These are phyloP conservation scores for Rhodosporidiobolus odoratus DNA, from an alignment of 768 basidiomycete genomes.

Conservation along the genomic window DNA sequence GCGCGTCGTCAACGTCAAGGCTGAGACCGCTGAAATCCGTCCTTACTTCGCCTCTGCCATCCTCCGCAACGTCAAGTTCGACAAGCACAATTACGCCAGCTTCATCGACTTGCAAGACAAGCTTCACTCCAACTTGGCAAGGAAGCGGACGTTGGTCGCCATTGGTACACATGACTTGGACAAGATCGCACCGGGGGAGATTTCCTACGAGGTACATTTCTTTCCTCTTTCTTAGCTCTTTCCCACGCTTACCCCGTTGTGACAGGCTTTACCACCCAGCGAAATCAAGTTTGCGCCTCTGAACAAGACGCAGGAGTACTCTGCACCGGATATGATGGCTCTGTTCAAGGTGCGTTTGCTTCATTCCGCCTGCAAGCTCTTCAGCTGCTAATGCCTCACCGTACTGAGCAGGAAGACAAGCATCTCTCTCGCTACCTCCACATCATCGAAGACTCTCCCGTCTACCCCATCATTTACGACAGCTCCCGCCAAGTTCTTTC, in stretches of 20 bases:
- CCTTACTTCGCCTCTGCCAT: conserved; percentile 88
- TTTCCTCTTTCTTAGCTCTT: neutral
- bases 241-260: neutral
- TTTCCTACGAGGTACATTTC: conserved; percentile 36
- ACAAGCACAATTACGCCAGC: conserved; percentile 78
- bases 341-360: conserved; percentile 72
- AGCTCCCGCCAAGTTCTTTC: conserved; percentile 77
- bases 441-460: conserved; percentile 89
- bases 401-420: conserved; percentile 67
- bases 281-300: conserved; percentile 88
- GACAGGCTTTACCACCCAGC: conserved; percentile 58
- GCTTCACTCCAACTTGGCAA: conserved; percentile 89
- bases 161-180: conserved; percentile 98
- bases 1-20: conserved; percentile 62
- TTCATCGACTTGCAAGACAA: conserved; percentile 99
- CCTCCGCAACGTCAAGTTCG: conserved; percentile 83
- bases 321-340: conserved; percentile 84
- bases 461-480: conserved; percentile 98
- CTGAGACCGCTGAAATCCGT: conserved; percentile 77
- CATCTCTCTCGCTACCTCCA: conserved; percentile 81
- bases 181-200: conserved; percentile 58
- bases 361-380: conserved; percentile 33
- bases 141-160: conserved; percentile 81
- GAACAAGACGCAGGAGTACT: conserved; percentile 69
- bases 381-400: neutral